phyloP scores from a whole-genome alignment of 2,329 filamentous ascomycete species.

The Coniochaeta prunicola region DNA sequence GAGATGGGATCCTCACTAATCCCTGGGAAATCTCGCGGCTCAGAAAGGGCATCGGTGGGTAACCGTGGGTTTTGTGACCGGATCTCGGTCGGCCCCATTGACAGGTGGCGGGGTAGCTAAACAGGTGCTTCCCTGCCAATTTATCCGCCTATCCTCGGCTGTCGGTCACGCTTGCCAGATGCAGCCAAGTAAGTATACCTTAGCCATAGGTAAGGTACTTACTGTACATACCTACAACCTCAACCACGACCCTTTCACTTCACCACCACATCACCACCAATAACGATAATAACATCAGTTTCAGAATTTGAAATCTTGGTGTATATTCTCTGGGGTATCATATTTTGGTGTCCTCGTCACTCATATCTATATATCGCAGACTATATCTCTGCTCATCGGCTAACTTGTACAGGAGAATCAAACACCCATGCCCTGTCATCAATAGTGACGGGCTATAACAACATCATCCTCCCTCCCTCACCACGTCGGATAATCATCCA shows the following conservation, averaged over 20 bases:
- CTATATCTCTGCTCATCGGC: background rate
- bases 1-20: background rate
- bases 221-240: no score
- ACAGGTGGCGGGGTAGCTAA: background rate
- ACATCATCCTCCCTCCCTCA: background rate
- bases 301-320: background rate
- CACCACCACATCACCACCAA: no score
- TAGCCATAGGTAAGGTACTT: no score
- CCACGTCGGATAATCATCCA: background rate
- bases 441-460: background rate
- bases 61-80: background rate
- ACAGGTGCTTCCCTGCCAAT: background rate
- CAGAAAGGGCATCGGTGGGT: background rate
- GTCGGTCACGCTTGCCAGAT: background rate
- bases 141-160: background rate
- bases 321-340: background rate
- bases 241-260: no score
- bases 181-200: background rate
- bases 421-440: background rate
- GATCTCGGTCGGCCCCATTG: background rate
- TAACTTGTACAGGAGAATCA: background rate
- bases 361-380: constrained; percentile 1
- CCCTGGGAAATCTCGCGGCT: background rate
- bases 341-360: background rate
- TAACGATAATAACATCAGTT: no score